phyloP scores from a whole-genome alignment of 2,329 filamentous ascomycete genomes.

The Juglanconis sp. region DNA sequence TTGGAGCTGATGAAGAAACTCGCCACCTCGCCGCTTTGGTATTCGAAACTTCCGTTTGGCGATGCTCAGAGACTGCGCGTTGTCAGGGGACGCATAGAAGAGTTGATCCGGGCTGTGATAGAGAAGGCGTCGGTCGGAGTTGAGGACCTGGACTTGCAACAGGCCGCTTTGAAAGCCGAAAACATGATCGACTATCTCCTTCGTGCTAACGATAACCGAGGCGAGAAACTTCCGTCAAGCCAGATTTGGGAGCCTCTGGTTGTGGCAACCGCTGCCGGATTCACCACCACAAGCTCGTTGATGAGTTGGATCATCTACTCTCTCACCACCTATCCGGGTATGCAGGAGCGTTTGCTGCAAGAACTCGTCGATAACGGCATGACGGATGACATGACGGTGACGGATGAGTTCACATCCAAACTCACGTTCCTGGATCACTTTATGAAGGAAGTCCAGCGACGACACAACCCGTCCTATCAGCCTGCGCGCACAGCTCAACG shows the following conservation, averaged over 20 bases:
- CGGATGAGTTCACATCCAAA: conserved; percentile 43
- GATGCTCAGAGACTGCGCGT: conserved; percentile 44
- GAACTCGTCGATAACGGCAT: conserved; percentile 52
- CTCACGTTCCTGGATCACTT: conserved; percentile 54
- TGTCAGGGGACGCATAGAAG: conserved; percentile 29
- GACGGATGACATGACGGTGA: conserved; percentile 40
- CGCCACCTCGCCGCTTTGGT: conserved; percentile 53
- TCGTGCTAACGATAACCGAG: conserved; percentile 51
- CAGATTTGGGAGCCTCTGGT: conserved; percentile 40
- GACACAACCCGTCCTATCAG: conserved; percentile 60
- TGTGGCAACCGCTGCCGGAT: conserved; percentile 55
- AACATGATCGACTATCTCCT: conserved; percentile 48
- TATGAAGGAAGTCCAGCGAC: conserved; percentile 59
- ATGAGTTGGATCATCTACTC: conserved; percentile 57
- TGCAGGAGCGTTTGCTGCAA: conserved; percentile 55
- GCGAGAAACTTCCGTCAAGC: conserved; percentile 48
- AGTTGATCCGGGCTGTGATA: conserved; percentile 38
- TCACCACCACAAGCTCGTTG: conserved; percentile 57
- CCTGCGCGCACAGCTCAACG: conserved; percentile 54
- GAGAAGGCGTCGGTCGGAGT: conserved; percentile 34
- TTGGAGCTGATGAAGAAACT: conserved; percentile 59
- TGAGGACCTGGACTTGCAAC: conserved; percentile 40
- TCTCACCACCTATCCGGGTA: conserved; percentile 49
- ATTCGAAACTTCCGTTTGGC: conserved; percentile 54
- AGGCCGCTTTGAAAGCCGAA: conserved; percentile 48